Evolutionary conservation across 495 filamentous ascomycete genomes (phyloP), one percentile per base, ranked within the genome.

Genomic region (Entonaema liquescens): DNA sequence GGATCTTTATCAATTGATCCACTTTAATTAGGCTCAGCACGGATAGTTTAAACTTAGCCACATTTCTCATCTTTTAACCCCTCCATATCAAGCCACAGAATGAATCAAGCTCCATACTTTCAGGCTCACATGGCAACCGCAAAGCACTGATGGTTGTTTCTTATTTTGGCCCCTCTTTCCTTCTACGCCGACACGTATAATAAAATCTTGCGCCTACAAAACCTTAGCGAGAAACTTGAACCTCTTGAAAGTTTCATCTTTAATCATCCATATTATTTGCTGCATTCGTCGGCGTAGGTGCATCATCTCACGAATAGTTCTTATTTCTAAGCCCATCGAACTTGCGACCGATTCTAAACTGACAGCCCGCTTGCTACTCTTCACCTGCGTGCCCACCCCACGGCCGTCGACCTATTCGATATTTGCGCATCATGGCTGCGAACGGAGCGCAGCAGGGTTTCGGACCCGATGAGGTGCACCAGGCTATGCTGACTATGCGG

Each of bases 401-500:
- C 70, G 62, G 62, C 65, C 49, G 44, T 65, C 61, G 68, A 70
- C 59, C 62, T 63, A 63, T 63, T 69, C 68, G 36, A 47, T 54
- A 71, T 55, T 68, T 67, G 65, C 60, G 70, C 75, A 76, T 68
- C 65, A 95, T 95, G 92, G 88, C 91, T 80, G 85, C 89, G 78
- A 90, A 90, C 75, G 80, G 83, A 65, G 79, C 84, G 59, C 84
- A 86, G 77, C 88, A 88, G 81, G 88, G 86, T 82, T 95, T 96
- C 81, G 88, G 87, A 76, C 91, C 92, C 75, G 76, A 76, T 60
- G 79, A 76, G 72, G 92, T 99, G 68, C 86, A 98, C 72, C 87
- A 88, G 72, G 96, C 96, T 65, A 87, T 98, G 82, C 84, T 89
- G 77, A 96, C 93, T 64, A 96, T 99, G 93, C 91, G 92, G 79